Base-by-base conservation (phyloP, 129 eudicot species). In the Tagetes patula region DNA sequence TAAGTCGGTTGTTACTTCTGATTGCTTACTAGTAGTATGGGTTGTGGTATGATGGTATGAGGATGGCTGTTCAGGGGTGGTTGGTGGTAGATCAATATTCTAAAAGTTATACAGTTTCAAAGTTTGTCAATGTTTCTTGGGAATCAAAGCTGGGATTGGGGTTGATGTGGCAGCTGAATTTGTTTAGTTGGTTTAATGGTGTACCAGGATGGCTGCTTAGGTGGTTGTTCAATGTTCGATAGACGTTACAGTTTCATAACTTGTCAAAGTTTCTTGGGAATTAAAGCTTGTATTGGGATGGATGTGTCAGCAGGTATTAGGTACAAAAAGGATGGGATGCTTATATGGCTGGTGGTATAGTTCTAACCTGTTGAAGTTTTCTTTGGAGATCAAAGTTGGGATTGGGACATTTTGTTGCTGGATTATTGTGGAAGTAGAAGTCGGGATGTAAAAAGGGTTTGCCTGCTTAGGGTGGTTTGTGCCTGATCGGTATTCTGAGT, bases 1-100 rank as follows among this genome's bases (percentile, higher is more conserved):
- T 84, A 65, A 64, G 83, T 67, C 74, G 38, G 47, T 69, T 75
- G 86, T 70, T 72, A 72, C 69, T 72, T 64, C 69, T 33, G 34
- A 20, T 65, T 65, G 8, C 67, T 54, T 79, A 59, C 62, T 75
- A 52, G 87, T 75, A 58, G 70, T 58, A 42, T 37, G 69, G 50
- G 43, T 30, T 42, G 62, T 72, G 79, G 75, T 38, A 71, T 71
- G 49, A 65, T 64, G 78, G 61, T 72, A 75, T 73, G 73, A 71
- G 68, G 68, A 70, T 41, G 78, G 80, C 66, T 77, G 85, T 67
- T 75, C 58, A n/a, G 65, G 67, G 43, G 65, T 32, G 65, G 42
- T 36, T 61, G 20, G 67, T 61, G 45, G 45, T 34, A 61, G 67
- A 11, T 3, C 30, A 4, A 5, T 59, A 12, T 37, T 8, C 4